These are phyloP conservation scores for Darksidea phi DNA, from an alignment of 495 filamentous ascomycete genomes.

Conservation along the genomic window DNA sequence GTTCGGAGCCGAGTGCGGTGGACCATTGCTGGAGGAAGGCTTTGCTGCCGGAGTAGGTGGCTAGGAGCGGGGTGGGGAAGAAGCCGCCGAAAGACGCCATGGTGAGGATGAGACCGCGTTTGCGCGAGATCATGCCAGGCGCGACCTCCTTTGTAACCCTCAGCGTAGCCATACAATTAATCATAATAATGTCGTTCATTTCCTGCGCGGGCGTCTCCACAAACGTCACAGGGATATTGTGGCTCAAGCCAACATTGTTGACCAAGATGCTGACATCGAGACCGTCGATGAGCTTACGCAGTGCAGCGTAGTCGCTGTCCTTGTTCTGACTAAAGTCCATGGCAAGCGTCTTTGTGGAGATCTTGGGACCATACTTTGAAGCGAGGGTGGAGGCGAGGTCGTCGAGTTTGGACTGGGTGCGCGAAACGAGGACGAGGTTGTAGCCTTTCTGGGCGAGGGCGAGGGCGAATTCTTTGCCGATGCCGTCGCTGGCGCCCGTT, in stretches of 20 bases:
- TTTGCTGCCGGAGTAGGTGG: constrained; percentile 96
- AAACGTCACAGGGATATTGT: constrained; percentile 90
- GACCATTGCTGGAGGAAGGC: constrained; percentile 99
- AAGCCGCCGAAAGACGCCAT: constrained; percentile 96
- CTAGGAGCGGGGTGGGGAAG: constrained; percentile 86
- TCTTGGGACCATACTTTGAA: constrained; percentile 54
- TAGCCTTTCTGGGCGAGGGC: constrained; percentile 89
- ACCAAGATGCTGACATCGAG: constrained; percentile 85
- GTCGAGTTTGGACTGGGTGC: constrained; percentile 85
- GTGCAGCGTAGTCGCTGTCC: constrained; percentile 70
- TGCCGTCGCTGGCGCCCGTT: constrained; percentile 93
- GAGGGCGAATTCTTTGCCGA: constrained; percentile 93
- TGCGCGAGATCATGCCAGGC: constrained; percentile 77
- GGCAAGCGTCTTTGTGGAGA: constrained; percentile 71
- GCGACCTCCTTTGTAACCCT: constrained; percentile 80
- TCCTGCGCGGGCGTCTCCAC: constrained; percentile 72
- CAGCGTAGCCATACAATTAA: constrained; percentile 90
- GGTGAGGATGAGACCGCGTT: constrained; percentile 85
- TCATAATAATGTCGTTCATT: constrained; percentile 82
- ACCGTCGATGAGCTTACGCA: constrained; percentile 63
- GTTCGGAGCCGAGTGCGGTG: constrained; percentile 76
- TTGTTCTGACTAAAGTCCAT: constrained; percentile 88
- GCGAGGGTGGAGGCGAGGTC: constrained; percentile 72
- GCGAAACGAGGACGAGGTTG: constrained; percentile 90
- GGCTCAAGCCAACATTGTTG: constrained; percentile 96